Base-by-base conservation (phyloP, 345 rosid species). In the Raphanus raphanistrum region DNA sequence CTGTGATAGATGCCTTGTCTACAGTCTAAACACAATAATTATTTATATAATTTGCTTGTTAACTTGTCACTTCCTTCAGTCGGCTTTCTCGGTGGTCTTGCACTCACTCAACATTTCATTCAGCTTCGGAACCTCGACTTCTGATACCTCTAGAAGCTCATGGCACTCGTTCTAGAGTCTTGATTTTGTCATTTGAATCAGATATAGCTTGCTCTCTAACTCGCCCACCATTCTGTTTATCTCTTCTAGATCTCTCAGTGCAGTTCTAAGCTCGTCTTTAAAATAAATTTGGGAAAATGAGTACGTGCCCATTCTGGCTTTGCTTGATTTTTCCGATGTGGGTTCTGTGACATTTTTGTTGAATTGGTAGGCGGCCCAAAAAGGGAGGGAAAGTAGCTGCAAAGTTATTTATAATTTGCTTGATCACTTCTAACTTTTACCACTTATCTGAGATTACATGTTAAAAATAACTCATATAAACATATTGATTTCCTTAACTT, bases 51-150 rank as follows among this genome's bases (percentile, higher is more conserved):
- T 38, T 38, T 38, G 45, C 13, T 38, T 38, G 45, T 38, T 28
- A 28, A 28, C 31, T 28, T 28, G 21, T 21, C 21, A 21, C 21
- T 21, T 21, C 21, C 21, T 21, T 21, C 21, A 21, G 83, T 85
- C 8, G 83, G 83, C 83, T 79, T 85, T 90, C 71, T 90, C 94
- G 8, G 74, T 54, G 21, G 21, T 21, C 75, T 81, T 83, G 16
- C 86, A 83, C 58, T 87, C 89, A 35, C 82, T 85, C 45, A 84
- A 75, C 79, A 74, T 74, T 26, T 74, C 76, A 26, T 29, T 77
- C 16, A 87, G 76, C 62, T 63, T 73, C 4, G 68, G 72, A 35
- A 76, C 84, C 77, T 83, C 86, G 52, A 78, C 80, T 21, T 82
- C 81, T 48, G 89, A 83, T 43, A 66, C 75, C 38, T 75, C 74